phyloP scores from a whole-genome alignment of 2,329 filamentous ascomycete genomes.

The Diaporthe citriasiana region DNA sequence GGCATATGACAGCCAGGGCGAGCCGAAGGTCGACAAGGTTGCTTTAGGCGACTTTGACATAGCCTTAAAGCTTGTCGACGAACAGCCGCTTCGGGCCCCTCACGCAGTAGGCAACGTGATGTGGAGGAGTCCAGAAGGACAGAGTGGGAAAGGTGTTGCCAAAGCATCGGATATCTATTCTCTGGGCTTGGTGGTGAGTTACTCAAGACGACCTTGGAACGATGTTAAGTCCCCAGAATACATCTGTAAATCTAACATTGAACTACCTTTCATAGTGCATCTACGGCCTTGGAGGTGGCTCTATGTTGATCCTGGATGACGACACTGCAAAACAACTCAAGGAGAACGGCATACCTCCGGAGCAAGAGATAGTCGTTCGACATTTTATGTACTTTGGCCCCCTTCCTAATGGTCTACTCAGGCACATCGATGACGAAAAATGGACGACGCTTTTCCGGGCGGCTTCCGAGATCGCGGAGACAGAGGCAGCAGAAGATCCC shows the following conservation, averaged over 20 bases:
- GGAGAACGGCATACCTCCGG: neutral
- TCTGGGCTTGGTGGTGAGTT: neutral
- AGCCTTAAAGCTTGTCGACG: neutral
- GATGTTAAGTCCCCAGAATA: neutral
- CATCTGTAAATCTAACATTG: neutral
- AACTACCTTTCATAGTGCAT: neutral
- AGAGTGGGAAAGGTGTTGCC: neutral
- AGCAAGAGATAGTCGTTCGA: neutral
- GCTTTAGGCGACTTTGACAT: neutral
- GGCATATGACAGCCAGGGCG: neutral
- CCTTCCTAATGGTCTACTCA: neutral
- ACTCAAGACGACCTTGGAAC: neutral
- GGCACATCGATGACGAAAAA: neutral
- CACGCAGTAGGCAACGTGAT: neutral
- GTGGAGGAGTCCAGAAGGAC: neutral
- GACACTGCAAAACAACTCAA: neutral
- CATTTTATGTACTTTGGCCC: neutral
- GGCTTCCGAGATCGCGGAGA: neutral
- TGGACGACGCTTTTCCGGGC: neutral
- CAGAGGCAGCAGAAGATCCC: neutral
- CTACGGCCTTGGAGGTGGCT: slow-evolving; percentile 5
- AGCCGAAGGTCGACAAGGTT: neutral
- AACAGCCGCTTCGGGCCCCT: neutral
- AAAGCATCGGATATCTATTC: slow-evolving; percentile 1
- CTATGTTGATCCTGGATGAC: neutral